Base-by-base conservation (phyloP, 208 protist genomes). In the Wallacemonas sp. region DNA sequence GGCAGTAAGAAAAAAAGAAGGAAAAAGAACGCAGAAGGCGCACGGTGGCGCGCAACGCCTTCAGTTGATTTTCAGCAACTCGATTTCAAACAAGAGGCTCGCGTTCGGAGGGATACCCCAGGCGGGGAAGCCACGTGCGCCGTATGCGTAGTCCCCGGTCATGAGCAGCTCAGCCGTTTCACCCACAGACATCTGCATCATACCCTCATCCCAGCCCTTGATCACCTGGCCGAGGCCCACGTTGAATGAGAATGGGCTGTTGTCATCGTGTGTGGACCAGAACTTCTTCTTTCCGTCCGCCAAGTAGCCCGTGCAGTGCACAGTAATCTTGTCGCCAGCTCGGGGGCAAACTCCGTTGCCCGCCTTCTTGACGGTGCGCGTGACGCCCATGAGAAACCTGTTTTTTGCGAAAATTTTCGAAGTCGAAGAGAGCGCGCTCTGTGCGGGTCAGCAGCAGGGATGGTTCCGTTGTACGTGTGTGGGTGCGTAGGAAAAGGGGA, bases 181-280 rank as follows among this genome's bases (percentile, higher is more conserved):
- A 17, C 92, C 91, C 0, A 78, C 50, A 6, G 63, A 66, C 93
- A 97, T 97, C 75, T 91, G 79, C 55, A 96, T 33, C 60, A 98
- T 84, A 33, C 93, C 94, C 72, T 97, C 92, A 57, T 98, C 96
- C 96, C 94, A 98, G 34, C 95, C 95, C 24, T 91, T 82, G 71
- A 98, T 98, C 26, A 98, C 97, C 36, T 97, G 84, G 30, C 94
- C 94, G 30, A 81, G 32, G 30, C 95, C 97, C 4, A 98, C 82
- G 32, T 73, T 67, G 77, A 98, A 98, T 34, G 81, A 76, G 60
- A 99, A 98, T 0, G 95, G 91, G 12, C 84, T 71, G 41, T 92
- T 81, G 66, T 89, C 83, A 54, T 95, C 87, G 10, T 71, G 63
- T 19, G 90, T 96, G 50, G 81, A 89, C 90, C 92, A 97, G 62